Evolutionary conservation across 2,329 filamentous ascomycete genomes (phyloP), one percentile per base, ranked within the genome.

Genomic region (Leptodontidium sp.): DNA sequence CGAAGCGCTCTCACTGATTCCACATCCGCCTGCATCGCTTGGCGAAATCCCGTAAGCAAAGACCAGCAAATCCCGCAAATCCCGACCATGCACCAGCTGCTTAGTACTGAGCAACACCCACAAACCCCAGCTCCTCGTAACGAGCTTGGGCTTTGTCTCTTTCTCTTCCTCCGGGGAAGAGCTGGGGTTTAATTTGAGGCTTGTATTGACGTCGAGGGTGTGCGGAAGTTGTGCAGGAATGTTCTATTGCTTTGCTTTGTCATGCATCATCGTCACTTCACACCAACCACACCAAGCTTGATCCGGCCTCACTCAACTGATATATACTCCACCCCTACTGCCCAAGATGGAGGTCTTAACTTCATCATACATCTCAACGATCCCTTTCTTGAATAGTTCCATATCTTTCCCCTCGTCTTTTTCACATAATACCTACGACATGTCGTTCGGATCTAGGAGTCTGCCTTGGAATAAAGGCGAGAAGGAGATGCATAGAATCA

Each of bases 391-490:
- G 9, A 59, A 59, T 21, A 45, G 21, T 3, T 59, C 57, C 5
- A 59, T 59, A 43, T 45, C 57, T 0, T 59, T 59, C 14, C 57
- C 57, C 57, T 26, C 57, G 2, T 35, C 32, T 45, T 59, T 59
- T 21, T 24, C n/a, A 15, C 35, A 26, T 26, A 45, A 59, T 14
- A 59, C 21, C 0, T 59, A 7, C 57, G 15, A 59, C 9, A 59
- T 59, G 57, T 38, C 57, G 7, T 59, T 26, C 57, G 38, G 21
- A 11, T 40, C 35, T 8, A 38, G 57, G 9, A n/a, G 57, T 43
- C 35, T 62, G 4, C 59, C 59, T 6, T 90, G 66, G 69, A 67
- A 92, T 78, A 78, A 85, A 14, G 92, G 92, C 73, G 92, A 94
- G 79, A 76, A 82, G 45, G 83, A 84, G 63, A 86, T 94, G 78